Evolutionary conservation across 2,329 filamentous ascomycete species (phyloP).

Genomic region (Colletotrichum simmondsii): DNA sequence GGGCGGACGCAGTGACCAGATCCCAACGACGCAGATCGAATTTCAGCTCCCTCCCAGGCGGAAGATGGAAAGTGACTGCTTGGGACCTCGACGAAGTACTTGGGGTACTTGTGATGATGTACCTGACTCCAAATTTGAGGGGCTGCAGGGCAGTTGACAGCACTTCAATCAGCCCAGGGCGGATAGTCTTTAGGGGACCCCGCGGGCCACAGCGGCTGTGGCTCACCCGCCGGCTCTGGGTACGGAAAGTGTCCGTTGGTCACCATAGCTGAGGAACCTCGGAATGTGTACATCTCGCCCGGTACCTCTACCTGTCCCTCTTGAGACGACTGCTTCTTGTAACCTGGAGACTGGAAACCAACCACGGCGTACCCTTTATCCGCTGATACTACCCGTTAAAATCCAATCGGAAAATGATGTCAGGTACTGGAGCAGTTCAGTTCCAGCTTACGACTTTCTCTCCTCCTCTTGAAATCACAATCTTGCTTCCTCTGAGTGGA

Average conservation of each 20-base stretch:
- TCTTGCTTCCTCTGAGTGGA: not conserved
- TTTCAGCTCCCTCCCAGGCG: not conserved
- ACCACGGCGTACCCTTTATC: not conserved
- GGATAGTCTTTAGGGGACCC: not conserved
- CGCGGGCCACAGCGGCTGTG: not conserved
- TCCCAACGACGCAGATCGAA: not conserved
- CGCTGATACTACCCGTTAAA: not conserved
- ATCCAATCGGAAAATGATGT: not conserved
- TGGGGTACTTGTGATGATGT: not conserved
- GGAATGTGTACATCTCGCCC: not conserved
- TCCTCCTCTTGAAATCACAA: not conserved
- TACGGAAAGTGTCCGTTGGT: not conserved
- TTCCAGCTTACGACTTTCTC: not conserved
- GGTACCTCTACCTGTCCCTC: not conserved
- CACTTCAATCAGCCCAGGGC: no score
- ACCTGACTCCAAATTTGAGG: not conserved
- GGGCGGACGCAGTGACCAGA: slow-evolving; percentile 5
- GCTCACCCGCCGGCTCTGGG: not conserved
- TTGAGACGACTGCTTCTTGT: not conserved
- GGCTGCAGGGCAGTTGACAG: no score
- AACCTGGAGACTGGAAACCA: not conserved
- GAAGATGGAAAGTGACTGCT: not conserved
- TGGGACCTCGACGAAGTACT: not conserved
- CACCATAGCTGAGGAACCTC: not conserved
- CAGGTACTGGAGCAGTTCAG: not conserved